These are phyloP conservation scores for Escallonia rubra DNA, from an alignment of 129 eudicot genomes.

Conservation along the genomic window DNA sequence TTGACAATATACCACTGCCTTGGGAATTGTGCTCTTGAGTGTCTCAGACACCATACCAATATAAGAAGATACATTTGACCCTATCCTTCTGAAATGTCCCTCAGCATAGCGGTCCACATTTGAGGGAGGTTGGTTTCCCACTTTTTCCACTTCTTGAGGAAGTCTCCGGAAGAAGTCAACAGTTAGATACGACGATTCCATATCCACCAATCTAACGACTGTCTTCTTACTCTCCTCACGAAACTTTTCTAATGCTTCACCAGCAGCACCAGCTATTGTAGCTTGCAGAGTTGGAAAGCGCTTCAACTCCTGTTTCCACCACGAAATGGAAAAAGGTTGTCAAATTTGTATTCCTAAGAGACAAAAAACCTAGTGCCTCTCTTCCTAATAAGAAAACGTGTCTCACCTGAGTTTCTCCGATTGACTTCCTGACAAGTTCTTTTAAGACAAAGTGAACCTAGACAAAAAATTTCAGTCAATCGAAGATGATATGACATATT, in stretches of 20 bases:
- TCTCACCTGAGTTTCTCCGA: constrained; percentile 89
- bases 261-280: constrained; percentile 66
- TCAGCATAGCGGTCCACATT: constrained; percentile 64
- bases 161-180: constrained; percentile 92
- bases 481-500: constrained; percentile 7
- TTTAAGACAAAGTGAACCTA: constrained; percentile 93
- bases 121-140: constrained; percentile 22
- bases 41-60: constrained; percentile 74
- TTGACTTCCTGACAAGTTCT: constrained; percentile 96
- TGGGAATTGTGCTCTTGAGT: constrained; percentile 70
- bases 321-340: not conserved
- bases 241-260: constrained; percentile 74
- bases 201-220: constrained; percentile 79
- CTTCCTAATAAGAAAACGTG: not conserved
- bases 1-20: constrained; percentile 94
- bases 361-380: not conserved
- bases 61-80: constrained; percentile 83
- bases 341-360: not conserved
- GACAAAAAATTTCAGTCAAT: constrained; percentile 23
- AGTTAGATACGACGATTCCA: constrained; percentile 90
- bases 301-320: constrained; percentile 62
- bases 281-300: constrained; percentile 86
- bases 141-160: constrained; percentile 62
- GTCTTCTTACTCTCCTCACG: constrained; percentile 91
- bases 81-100: constrained; percentile 87